These are phyloP conservation scores for Cryptococcus sp. DNA, from an alignment of 1,284 basidiomycete species.

Conservation along the genomic window DNA sequence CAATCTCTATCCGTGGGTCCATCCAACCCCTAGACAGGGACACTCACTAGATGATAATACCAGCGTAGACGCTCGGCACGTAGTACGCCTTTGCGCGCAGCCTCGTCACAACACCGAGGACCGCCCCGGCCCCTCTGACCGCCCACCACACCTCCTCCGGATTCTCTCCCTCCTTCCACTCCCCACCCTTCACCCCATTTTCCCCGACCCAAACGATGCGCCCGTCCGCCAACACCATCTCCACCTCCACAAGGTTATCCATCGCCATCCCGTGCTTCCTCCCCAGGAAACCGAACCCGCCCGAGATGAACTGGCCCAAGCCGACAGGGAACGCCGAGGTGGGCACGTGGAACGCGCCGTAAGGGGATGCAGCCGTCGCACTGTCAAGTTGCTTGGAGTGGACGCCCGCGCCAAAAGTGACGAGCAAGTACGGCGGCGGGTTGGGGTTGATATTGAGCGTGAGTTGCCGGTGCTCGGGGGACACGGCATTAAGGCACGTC, in stretches of 20 bases:
- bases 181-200: slow-evolving; percentile 56
- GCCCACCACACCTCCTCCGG: slow-evolving; percentile 73
- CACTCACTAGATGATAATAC: slow-evolving; percentile 80
- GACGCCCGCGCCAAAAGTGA: slow-evolving; percentile 78
- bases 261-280: slow-evolving; percentile 77
- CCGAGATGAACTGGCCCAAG: slow-evolving; percentile 76
- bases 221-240: slow-evolving; percentile 71
- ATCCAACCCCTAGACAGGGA: not conserved
- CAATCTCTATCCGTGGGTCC: not conserved
- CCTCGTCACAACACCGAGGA: slow-evolving; percentile 78
- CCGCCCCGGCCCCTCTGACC: slow-evolving; percentile 75
- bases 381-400: slow-evolving; percentile 75
- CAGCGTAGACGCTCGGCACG: slow-evolving; percentile 81
- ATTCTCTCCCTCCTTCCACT: slow-evolving; percentile 45
- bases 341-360: slow-evolving; percentile 81
- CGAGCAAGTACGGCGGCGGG: slow-evolving; percentile 67
- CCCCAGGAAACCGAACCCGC: slow-evolving; percentile 84
- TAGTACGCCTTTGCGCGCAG: slow-evolving; percentile 83
- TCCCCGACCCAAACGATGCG: slow-evolving; percentile 61
- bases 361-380: slow-evolving; percentile 66
- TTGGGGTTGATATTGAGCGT: slow-evolving; percentile 28
- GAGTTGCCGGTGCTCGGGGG: not conserved
- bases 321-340: slow-evolving; percentile 56
- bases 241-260: slow-evolving; percentile 75
- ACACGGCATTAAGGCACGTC: slow-evolving; percentile 4